These are phyloP conservation scores for Globisporangium paddicum DNA, from an alignment of 352 stramenopile genomes.

Conservation along the genomic window DNA sequence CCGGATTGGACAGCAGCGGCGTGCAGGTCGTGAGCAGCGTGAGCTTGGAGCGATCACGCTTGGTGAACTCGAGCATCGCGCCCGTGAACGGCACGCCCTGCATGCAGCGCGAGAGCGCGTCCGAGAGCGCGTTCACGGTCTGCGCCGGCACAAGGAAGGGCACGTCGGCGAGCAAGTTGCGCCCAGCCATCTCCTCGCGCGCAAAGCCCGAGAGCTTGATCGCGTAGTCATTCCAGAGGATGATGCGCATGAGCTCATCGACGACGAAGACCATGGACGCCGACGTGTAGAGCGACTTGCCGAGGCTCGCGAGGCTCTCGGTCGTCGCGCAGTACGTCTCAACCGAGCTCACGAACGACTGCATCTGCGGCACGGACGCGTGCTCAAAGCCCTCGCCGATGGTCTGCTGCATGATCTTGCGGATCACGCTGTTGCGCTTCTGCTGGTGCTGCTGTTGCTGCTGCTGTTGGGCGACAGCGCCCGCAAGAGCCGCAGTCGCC, in stretches of 20 bases:
- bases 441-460: conserved; percentile 1
- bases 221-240: conserved; percentile 81
- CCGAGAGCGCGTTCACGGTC: conserved; percentile 43
- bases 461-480: background rate
- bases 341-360: conserved; percentile 64
- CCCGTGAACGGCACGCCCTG: conserved; percentile 41
- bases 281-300: conserved; percentile 82
- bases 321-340: conserved; percentile 73
- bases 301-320: conserved; percentile 74
- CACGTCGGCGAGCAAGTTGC: conserved; percentile 65
- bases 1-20: conserved; percentile 65
- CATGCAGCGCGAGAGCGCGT: conserved; percentile 61
- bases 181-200: conserved; percentile 77
- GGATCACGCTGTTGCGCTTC: conserved; percentile 42
- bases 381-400: conserved; percentile 74
- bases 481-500: background rate
- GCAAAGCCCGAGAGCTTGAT: conserved; percentile 70
- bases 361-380: conserved; percentile 58
- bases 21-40: conserved; percentile 67
- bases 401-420: conserved; percentile 76
- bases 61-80: conserved; percentile 55
- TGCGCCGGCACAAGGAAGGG: conserved; percentile 60
- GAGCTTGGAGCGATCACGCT: conserved; percentile 54
- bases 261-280: conserved; percentile 75
- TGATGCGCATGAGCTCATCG: conserved; percentile 81